Conservation (phyloP, 306 rosid genomes). For the Lablab purpureus region DNA sequence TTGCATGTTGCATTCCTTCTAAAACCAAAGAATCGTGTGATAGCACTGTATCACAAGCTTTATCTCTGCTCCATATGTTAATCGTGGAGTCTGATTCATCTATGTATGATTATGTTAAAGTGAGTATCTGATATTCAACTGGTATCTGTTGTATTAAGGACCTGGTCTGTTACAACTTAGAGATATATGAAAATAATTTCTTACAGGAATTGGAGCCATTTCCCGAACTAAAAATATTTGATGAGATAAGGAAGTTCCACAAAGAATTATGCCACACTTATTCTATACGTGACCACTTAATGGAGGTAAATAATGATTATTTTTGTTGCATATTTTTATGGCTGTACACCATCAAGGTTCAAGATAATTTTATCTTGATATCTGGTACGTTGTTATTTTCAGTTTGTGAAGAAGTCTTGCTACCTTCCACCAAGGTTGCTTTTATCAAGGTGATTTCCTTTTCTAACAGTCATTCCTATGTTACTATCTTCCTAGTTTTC, state of each 20-base stretch:
- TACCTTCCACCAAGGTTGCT: conserved; percentile 86
- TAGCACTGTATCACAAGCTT: conserved; percentile 61
- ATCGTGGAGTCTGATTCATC: conserved; percentile 82
- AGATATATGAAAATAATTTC: conserved; percentile 35
- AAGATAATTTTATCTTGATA: conserved; percentile 25
- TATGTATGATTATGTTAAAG: conserved; percentile 77
- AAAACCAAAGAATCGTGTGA: conserved; percentile 55
- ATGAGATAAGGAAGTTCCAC: conserved; percentile 70
- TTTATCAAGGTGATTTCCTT: conserved; percentile 67
- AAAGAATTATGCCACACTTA: conserved; percentile 73
- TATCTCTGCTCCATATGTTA: conserved; percentile 68
- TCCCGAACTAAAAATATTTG: conserved; percentile 74
- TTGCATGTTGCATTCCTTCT: conserved; percentile 75
- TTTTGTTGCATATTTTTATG: conserved; percentile 28
- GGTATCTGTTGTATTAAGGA: conserved; percentile 34
- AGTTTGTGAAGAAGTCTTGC: conserved; percentile 79
- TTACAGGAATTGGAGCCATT: conserved; percentile 87
- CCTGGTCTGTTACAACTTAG: conserved; percentile 36
- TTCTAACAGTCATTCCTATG: neutral
- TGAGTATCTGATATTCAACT: conserved; percentile 52
- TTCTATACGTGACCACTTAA: conserved; percentile 78
- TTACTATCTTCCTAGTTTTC: conserved; percentile 21
- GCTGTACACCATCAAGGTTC: neutral
- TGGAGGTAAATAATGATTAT: conserved; percentile 59
- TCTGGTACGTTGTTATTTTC: conserved; percentile 44